Conservation (phyloP, 306 rosid genomes). For the Medicago ruthenica region DNA sequence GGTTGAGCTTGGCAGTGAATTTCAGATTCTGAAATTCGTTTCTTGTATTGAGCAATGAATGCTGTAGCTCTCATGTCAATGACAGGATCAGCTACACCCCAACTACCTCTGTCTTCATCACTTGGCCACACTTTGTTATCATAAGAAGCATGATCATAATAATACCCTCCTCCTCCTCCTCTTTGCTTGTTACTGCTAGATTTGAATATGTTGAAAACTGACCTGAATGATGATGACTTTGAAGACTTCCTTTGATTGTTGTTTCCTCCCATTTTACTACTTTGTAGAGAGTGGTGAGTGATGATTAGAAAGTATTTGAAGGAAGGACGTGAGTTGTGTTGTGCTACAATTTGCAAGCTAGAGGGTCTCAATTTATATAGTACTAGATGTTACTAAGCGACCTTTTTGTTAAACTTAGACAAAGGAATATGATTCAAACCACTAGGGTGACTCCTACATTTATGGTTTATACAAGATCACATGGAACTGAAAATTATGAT, state of each 20-base stretch:
- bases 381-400: background rate
- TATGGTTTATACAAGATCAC: constrained; percentile 39
- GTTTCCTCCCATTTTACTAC: constrained; percentile 55
- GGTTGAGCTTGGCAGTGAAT: constrained; percentile 7
- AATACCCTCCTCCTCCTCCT: constrained; percentile 2
- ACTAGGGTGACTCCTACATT: constrained; percentile 37
- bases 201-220: constrained; percentile 67
- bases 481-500: constrained; percentile 38
- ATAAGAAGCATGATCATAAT: constrained; percentile 26
- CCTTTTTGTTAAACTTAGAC: constrained; percentile 28
- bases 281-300: constrained; percentile 23
- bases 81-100: constrained; percentile 67
- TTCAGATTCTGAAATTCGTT: background rate
- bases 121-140: constrained; percentile 63
- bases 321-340: constrained; percentile 32
- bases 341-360: constrained; percentile 12
- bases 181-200: constrained; percentile 40
- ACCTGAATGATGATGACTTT: constrained; percentile 52
- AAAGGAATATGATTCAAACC: constrained; percentile 56
- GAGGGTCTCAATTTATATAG: constrained; percentile 59
- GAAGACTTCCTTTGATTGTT: constrained; percentile 65
- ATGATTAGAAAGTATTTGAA: constrained; percentile 15
- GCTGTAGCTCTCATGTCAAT: constrained; percentile 65
- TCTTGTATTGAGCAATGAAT: constrained; percentile 22
- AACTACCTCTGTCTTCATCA: constrained; percentile 64